These are phyloP conservation scores for Farysia itapuensis DNA, from an alignment of 1,284 basidiomycete species.

Conservation along the genomic window DNA sequence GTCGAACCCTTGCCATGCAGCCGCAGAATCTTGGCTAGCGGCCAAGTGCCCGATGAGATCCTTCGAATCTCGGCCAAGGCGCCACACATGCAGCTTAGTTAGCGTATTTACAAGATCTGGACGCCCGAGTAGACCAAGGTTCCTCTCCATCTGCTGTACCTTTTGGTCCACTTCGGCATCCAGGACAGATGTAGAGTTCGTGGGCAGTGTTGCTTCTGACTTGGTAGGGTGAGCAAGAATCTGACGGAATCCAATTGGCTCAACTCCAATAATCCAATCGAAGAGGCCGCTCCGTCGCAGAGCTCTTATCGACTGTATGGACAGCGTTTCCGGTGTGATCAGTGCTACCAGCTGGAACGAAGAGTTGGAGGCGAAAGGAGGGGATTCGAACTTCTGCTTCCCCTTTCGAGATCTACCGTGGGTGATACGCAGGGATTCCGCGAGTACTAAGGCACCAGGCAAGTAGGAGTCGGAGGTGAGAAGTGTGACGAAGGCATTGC, in stretches of 20 bases:
- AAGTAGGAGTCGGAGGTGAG: slow-evolving; percentile 87
- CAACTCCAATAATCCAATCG: slow-evolving; percentile 84
- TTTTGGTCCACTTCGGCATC: slow-evolving; percentile 21
- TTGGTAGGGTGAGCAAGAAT: slow-evolving; percentile 13
- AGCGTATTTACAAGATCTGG: slow-evolving; percentile 80
- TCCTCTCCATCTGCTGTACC: slow-evolving; percentile 63
- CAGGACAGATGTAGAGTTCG: slow-evolving; percentile 1
- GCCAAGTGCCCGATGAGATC: slow-evolving; percentile 6
- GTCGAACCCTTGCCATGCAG: slow-evolving; percentile 68
- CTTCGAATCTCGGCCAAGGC: slow-evolving; percentile 64
- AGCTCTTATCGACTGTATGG: slow-evolving; percentile 78
- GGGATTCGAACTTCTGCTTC: slow-evolving; percentile 1
- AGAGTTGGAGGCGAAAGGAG: slow-evolving; percentile 63
- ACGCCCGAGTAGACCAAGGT: slow-evolving; percentile 84
- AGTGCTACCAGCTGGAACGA: slow-evolving; percentile 75
- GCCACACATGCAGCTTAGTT: slow-evolving; percentile 93
- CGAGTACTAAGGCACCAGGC: slow-evolving; percentile 83
- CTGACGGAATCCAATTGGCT: slow-evolving; percentile 58
- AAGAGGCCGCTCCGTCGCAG: slow-evolving; percentile 72
- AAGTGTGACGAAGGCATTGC: slow-evolving; percentile 68
- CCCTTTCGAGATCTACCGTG: slow-evolving; percentile 22
- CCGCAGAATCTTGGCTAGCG: no score
- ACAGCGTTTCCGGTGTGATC: slow-evolving; percentile 87
- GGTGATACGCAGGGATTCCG: slow-evolving; percentile 68
- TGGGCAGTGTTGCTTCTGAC: not conserved